Evolutionary conservation across 352 stramenopile genomes (phyloP), one percentile per base, ranked within the genome.

Genomic region (Phytophthora chlamydospora): DNA sequence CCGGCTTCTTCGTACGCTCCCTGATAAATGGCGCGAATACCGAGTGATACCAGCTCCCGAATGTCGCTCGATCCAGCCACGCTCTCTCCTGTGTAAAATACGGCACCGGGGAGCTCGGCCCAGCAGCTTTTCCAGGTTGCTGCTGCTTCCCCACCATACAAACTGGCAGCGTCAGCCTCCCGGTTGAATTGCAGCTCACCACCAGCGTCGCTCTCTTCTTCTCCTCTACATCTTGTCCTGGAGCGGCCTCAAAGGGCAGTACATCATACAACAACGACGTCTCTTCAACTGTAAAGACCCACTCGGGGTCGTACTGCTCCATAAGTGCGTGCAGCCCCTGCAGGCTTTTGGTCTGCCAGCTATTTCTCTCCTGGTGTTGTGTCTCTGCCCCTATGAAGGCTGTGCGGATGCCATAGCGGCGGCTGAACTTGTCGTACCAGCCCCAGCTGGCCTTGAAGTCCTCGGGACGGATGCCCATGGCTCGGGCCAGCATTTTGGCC

Each of bases 381-480:
- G 29, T 6, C 10, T 29, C n/a, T 47, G 19, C 17, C 6, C 40
- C 16, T 47, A 46, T 14, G 2, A 66, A 68, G 12, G 46, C 66
- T 0, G 62, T 61, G 6, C 51, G 36, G n/a, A 75, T 5, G n/a
- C 67, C 67, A 29, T 69, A 72, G 38, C 71, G 54, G 17, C 59
- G 52, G 35, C 58, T 69, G 35, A 79, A 76, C 29, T 74, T 74
- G 58, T 73, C 65, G 44, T 79, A 79, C 71, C 71, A 79, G 31
- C 67, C 71, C 56, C 69, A 76, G 5, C 67, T 76, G 17, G 52
- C 67, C 41, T 74, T 75, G 51, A 79, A 79, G 1, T 58, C 41
- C 2, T 58, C 45, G 3, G 62, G 50, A 7, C 16, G 39, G 32
- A 75, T 66, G 6, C 42, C 51, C 51, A 75, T 54, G 6, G 14